Conservation (phyloP, 805 yeast genomes). For the Kuraishia piskuri region DNA sequence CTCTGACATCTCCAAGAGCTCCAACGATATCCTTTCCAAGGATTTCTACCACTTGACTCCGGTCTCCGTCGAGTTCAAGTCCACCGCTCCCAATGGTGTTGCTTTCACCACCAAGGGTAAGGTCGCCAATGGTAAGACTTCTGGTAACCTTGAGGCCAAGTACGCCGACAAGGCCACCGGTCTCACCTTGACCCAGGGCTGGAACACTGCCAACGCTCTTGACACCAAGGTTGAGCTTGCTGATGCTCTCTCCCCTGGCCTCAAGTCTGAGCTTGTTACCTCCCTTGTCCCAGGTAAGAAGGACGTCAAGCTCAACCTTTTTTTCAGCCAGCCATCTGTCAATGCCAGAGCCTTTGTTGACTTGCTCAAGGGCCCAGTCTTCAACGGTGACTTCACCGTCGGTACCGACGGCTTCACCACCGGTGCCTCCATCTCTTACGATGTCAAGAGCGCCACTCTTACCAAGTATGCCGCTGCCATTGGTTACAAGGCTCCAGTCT, state of each 20-base stretch:
- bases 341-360: constrained; percentile 94
- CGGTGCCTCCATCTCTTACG: constrained; percentile 97
- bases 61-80: constrained; percentile 81
- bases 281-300: constrained; percentile 82
- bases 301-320: constrained; percentile 83
- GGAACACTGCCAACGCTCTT: constrained; percentile 90
- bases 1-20: constrained; percentile 86
- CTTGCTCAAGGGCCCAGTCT: constrained; percentile 89
- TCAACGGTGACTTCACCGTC: constrained; percentile 89
- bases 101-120: constrained; percentile 92
- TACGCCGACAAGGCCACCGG: constrained; percentile 90
- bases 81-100: constrained; percentile 95
- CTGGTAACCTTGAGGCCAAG: constrained; percentile 87
- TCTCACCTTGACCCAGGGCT: constrained; percentile 90
- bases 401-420: constrained; percentile 96
- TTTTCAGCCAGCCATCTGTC: constrained; percentile 87
- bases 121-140: constrained; percentile 70
- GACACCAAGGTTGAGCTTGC: constrained; percentile 89
- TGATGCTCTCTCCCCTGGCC: constrained; percentile 89
- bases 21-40: constrained; percentile 81
- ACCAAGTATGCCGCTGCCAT: constrained; percentile 90
- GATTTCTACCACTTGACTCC: constrained; percentile 92
- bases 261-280: constrained; percentile 87
- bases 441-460: constrained; percentile 84
- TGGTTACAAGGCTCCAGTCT: constrained; percentile 85